These are phyloP conservation scores for Penium margaritaceum DNA, from an alignment of 139 green algal species.

Conservation along the genomic window DNA sequence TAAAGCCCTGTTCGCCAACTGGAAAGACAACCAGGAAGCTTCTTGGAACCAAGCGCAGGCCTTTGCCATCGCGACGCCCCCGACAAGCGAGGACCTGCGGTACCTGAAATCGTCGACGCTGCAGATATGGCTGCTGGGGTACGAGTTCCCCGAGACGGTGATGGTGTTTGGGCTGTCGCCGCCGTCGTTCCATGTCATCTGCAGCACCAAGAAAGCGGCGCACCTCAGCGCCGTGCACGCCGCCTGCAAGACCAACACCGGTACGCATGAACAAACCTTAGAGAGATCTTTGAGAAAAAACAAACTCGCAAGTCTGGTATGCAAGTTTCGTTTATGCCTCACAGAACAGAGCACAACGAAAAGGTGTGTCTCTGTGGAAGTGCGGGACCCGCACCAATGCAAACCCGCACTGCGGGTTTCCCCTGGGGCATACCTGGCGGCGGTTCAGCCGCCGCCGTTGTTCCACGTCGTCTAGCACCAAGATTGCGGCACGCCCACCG, in stretches of 20 bases:
- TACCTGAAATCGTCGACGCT: conserved; percentile 84
- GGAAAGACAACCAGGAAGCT: background rate
- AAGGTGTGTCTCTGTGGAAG: too few species aligned
- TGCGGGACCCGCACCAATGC: too few species aligned
- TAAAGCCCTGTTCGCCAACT: conserved; percentile 18
- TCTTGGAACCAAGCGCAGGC: conserved; percentile 39
- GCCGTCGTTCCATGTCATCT: conserved; percentile 64
- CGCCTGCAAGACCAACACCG: background rate
- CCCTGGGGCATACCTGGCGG: too few species aligned
- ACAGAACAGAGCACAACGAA: too few species aligned
- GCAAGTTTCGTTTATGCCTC: too few species aligned
- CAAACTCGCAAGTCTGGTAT: too few species aligned
- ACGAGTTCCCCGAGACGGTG: conserved; percentile 78
- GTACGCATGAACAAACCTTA: too few species aligned
- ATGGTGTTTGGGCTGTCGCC: conserved; percentile 60
- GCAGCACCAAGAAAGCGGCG: conserved; percentile 74
- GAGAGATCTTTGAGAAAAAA: too few species aligned
- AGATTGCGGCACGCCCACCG: too few species aligned
- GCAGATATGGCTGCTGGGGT: conserved; percentile 88
- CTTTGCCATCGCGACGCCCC: conserved; percentile 51
- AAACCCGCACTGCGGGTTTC: too few species aligned
- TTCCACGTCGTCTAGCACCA: too few species aligned
- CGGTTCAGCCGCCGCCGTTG: too few species aligned
- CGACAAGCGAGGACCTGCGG: conserved; percentile 60
- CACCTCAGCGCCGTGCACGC: conserved; percentile 7